Conservation (phyloP, 306 rosid species). For the Elaeagnus macrophylla region DNA sequence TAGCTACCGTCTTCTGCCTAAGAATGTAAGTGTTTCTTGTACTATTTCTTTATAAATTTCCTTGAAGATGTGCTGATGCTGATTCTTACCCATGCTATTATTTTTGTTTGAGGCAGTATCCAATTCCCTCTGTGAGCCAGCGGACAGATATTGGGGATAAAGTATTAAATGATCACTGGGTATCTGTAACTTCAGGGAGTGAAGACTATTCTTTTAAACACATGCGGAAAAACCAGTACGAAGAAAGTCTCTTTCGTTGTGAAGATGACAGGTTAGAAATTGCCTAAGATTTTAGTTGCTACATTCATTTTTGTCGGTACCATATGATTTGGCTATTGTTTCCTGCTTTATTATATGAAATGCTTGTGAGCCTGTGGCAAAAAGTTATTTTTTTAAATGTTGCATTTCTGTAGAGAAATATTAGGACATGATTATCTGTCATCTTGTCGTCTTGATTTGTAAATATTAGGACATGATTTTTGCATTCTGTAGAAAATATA, state of each 20-base stretch:
- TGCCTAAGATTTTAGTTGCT: conserved; percentile 11
- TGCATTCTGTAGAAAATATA: neutral
- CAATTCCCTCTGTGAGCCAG: conserved; percentile 82
- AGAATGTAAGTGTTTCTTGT: conserved; percentile 46
- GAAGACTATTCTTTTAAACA: conserved; percentile 99
- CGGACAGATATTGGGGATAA: conserved; percentile 74
- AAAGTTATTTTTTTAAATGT: no score
- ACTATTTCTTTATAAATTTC: conserved; percentile 8
- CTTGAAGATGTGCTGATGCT: conserved; percentile 9
- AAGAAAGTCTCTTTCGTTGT: conserved; percentile 96
- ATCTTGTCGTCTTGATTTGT: no score
- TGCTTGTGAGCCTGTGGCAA: no score
- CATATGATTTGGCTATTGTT: no score
- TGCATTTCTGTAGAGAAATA: no score
- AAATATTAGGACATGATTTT: neutral
- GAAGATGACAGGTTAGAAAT: conserved; percentile 88
- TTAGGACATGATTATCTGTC: no score
- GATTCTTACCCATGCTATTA: conserved; percentile 11
- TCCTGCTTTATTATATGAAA: no score
- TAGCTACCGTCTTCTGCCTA: conserved; percentile 89
- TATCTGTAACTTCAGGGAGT: conserved; percentile 97
- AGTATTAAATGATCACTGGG: conserved; percentile 93
- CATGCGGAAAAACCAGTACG: conserved; percentile 99
- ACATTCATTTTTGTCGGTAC: no score
- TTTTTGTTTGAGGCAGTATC: conserved; percentile 49